Percentiles rank a stretch among this genome's conserved stretches.
These are phyloP conservation scores for Annulohypoxylon truncatum DNA, from an alignment of 2,329 filamentous ascomycete species.

Conservation along the genomic window DNA sequence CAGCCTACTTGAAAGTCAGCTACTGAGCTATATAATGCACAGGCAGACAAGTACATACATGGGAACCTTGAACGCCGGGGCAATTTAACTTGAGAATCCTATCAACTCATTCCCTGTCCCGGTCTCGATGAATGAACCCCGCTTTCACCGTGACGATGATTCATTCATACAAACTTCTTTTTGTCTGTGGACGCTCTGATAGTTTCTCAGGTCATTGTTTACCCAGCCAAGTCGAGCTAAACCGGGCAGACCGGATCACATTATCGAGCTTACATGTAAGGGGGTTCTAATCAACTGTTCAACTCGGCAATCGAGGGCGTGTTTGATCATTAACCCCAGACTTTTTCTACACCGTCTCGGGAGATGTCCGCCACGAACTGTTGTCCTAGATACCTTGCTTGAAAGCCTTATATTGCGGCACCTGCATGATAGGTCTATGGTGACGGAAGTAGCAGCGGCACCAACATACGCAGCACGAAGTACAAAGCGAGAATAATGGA, in stretches of 20 bases:
- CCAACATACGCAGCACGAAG: conserved; percentile 14
- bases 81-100: conserved; percentile 25
- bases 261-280: conserved; percentile 21
- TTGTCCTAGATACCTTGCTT: conserved; percentile 13
- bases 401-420: conserved; percentile 22
- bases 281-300: neutral
- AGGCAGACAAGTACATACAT: neutral
- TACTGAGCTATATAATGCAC: neutral
- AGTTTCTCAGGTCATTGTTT: conserved; percentile 18
- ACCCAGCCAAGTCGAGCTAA: conserved; percentile 15
- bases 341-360: neutral
- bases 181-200: conserved; percentile 6
- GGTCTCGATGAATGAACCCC: conserved; percentile 15
- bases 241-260: conserved; percentile 7
- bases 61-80: conserved; percentile 4
- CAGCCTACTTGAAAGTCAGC: neutral
- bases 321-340: neutral
- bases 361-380: neutral
- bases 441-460: neutral
- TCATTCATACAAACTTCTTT: conserved; percentile 12
- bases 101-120: conserved; percentile 10
- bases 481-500: neutral
- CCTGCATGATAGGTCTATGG: conserved; percentile 11
- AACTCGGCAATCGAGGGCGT: neutral
- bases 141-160: conserved; percentile 22